phyloP scores from a whole-genome alignment of 208 protist genomes.

The Leishmania guyanensis region DNA sequence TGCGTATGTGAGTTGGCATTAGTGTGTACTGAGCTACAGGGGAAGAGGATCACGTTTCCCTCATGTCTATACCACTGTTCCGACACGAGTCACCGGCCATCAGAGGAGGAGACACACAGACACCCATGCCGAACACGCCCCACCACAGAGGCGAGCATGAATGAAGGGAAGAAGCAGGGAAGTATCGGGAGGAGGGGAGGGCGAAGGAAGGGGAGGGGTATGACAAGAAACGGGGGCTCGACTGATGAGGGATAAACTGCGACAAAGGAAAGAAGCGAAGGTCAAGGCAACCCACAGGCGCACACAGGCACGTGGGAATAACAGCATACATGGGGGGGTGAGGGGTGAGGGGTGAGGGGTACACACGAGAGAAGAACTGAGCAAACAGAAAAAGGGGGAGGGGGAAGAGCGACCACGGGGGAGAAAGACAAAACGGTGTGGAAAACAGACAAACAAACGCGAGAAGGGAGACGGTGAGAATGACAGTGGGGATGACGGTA shows the following conservation, averaged over 20 bases:
- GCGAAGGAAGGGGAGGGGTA: neutral
- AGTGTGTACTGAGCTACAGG: neutral
- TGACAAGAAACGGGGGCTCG: neutral
- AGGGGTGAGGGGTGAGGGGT: too few species aligned
- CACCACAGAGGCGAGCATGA: neutral
- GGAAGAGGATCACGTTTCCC: neutral
- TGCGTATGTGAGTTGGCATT: neutral
- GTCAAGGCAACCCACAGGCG: neutral
- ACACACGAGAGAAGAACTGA: slow-evolving; percentile 16
- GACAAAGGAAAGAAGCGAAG: neutral
- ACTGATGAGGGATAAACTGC: neutral
- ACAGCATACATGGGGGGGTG: neutral
- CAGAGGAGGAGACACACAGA: neutral
- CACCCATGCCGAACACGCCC: neutral
- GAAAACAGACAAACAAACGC: neutral
- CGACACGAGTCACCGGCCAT: neutral
- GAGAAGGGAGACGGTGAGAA: neutral
- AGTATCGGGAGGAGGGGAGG: slow-evolving; percentile 10
- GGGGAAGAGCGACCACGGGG: neutral
- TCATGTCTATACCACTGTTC: neutral
- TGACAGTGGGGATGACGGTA: neutral
- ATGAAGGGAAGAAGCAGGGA: slow-evolving; percentile 4
- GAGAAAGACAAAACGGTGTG: neutral
- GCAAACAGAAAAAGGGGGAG: slow-evolving; percentile 16
- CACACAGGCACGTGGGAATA: neutral